Evolutionary conservation across 2,329 filamentous ascomycete genomes (phyloP), one percentile per base, ranked within the genome.

Genomic region (Trichoderma hamatum): DNA sequence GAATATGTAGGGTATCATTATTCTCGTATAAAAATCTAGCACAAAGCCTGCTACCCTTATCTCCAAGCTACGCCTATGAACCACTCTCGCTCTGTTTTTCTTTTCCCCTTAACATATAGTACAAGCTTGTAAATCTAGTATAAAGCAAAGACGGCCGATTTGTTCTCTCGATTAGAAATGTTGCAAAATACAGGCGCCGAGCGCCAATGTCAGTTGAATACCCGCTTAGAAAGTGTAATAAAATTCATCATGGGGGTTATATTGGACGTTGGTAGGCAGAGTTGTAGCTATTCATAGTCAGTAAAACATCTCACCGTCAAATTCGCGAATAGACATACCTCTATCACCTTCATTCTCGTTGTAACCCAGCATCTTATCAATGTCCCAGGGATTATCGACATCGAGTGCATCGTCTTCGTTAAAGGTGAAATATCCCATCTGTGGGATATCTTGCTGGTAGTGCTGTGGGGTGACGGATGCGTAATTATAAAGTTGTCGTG

Each of bases 351-450:
- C 71, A 24, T 69, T 67, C 24, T 71, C 61, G 10, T 66, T 36
- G 32, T 72, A 70, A 10, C 68, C 72, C 28, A 74, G 54, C 10
- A 75, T 69, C 14, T 66, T 69, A 30, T 75, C 71, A 9, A 74
- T 28, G 10, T 75, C 73, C 71, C 71, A 74, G 21, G 73, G 72
- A 39, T 63, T 73, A 28, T 72, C 34, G 46, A 75, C 72, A 59
- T 75, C 73, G 39, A 72, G 74, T 39, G 66, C 68, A 19, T 75
- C 69, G 36, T 72, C 68, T 24, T 75, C 70, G 1, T 65, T 67
- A 21, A 75, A 32, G 28, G 56, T 46, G 3, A 74, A 71, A 54
- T 75, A 68, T 14, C 60, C 59, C 64, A 74, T 61, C 7, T 71
- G 60, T 2, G 70, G 63, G 1, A 69, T 56, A 14, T 65, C 54